Conservation (phyloP, 2,329 filamentous ascomycete species). For the Paraphoma sp. region DNA sequence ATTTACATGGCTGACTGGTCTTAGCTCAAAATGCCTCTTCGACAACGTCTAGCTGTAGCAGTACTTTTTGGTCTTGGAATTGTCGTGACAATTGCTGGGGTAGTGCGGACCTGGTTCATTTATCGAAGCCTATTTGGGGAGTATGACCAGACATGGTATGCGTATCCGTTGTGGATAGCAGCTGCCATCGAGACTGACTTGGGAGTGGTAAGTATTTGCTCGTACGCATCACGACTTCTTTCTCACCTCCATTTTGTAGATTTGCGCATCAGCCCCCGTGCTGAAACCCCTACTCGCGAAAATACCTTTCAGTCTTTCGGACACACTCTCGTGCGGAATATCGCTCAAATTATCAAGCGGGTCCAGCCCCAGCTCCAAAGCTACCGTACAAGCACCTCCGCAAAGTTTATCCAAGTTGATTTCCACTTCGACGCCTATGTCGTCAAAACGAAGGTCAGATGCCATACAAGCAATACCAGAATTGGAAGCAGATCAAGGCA, state of each 20-base stretch:
- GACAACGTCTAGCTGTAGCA: constrained; percentile 49
- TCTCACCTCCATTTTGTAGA: constrained; percentile 10
- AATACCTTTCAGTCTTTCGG: constrained; percentile 31
- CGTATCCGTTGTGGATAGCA: constrained; percentile 56
- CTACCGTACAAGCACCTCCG: constrained; percentile 1
- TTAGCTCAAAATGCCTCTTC: constrained; percentile 50
- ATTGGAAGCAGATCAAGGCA: constrained; percentile 14
- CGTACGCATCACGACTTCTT: too few species aligned
- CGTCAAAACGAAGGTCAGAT: constrained; percentile 21
- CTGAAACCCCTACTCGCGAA: constrained; percentile 37
- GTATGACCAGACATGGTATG: constrained; percentile 55
- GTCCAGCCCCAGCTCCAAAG: constrained; percentile 6
- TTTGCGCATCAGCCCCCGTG: constrained; percentile 41
- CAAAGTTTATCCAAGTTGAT: constrained; percentile 1
- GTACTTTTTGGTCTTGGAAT: constrained; percentile 51
- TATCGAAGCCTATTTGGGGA: constrained; percentile 50
- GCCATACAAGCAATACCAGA: constrained; percentile 17
- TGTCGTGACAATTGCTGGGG: constrained; percentile 51
- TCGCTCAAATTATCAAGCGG: constrained; percentile 12
- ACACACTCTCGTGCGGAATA: constrained; percentile 19
- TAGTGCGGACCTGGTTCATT: constrained; percentile 54
- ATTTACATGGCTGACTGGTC: neutral
- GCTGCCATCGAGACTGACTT: constrained; percentile 56
- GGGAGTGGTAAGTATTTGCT: constrained; percentile 47
- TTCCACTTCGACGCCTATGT: constrained; percentile 7